Percentiles rank a stretch among this genome's conserved stretches.
Conservation (phyloP, 495 filamentous ascomycete genomes). For the Neurospora sp. region DNA sequence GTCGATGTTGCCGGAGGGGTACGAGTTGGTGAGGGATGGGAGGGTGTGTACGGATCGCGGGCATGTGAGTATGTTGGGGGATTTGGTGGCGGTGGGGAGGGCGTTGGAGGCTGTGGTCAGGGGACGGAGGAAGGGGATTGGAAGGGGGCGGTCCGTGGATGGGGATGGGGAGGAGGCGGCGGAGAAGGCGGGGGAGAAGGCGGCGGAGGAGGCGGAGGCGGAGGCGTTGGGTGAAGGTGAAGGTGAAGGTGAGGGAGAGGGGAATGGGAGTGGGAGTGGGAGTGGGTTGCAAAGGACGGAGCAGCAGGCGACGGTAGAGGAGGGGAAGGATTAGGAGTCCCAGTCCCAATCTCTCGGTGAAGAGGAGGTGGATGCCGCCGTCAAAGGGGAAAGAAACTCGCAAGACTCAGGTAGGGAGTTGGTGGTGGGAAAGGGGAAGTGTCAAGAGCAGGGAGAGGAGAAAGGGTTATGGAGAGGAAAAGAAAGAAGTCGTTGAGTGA, state of each 20-base stretch:
- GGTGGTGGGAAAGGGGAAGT: background rate
- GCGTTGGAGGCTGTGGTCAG: conserved; percentile 56
- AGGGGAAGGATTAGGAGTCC: background rate
- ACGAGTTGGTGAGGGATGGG: conserved; percentile 58
- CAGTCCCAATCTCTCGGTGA: background rate
- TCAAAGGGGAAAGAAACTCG: background rate
- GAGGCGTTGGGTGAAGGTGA: background rate
- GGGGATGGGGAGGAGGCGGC: background rate
- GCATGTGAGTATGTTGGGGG: conserved; percentile 77
- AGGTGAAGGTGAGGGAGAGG: background rate
- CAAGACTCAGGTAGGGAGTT: background rate
- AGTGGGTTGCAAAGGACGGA: background rate
- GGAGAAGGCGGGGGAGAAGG: background rate
- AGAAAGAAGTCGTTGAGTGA: background rate
- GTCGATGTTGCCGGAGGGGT: conserved; percentile 43
- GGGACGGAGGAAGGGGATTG: conserved; percentile 63
- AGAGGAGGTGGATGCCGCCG: background rate
- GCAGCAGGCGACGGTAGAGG: background rate
- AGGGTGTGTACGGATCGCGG: conserved; percentile 71
- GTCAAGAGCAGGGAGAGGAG: background rate
- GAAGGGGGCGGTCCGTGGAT: conserved; percentile 29
- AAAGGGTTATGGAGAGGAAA: background rate
- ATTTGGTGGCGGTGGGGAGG: conserved; percentile 70
- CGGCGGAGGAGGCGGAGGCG: background rate
- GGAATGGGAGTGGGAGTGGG: background rate